Evolutionary conservation across 805 yeast species (phyloP), one percentile per base, ranked within the genome.

Genomic region (Myxozyma melibiosi): DNA sequence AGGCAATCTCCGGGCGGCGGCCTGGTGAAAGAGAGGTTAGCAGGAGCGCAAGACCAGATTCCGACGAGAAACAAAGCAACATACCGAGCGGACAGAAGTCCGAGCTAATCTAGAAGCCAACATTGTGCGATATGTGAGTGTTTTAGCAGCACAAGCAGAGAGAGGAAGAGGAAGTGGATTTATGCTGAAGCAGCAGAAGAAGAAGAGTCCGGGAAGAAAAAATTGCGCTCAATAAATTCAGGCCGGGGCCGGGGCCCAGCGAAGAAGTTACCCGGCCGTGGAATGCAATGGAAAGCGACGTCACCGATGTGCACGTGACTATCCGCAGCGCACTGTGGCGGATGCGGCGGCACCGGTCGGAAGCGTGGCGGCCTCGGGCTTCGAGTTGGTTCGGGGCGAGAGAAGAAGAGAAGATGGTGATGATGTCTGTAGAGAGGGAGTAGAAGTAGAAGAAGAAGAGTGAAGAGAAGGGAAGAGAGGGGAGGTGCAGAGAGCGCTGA

Each of bases 61-160:
- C n/a, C n/a, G 22, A 18, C 25, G 7, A 18, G 43, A 38, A 37
- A 22, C 16, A 25, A 28, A n/a, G 30, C 22, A 40, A 62, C 67
- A 44, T 65, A 66, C 68, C 51, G 65, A 55, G 55, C 70, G 67
- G 41, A 66, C 53, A 34, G 72, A 68, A 47, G 70, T 66, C 52
- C 76, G 72, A 44, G 76, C 73, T 51, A 74, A 68, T 69, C 73
- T 67, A 61, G 77, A 71, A 66, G 74, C 79, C 67, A 70, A 70
- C 77, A 67, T 72, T 56, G 48, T 65, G 22, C 8, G 18, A 37
- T 34, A 24, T 43, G 40, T 16, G 18, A n/a, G 20, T 20, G 33
- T 35, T 16, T 11, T 14, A 8, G 31, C 18, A n/a, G 37, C 11
- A 43, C 9, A 11, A 22, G 35, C n/a, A 27, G 14, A 18, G 35